Percentiles rank a stretch among this genome's conserved stretches.
Evolutionary conservation across 106 monocot species (phyloP).

Genomic region (Apostasia ramifera): DNA sequence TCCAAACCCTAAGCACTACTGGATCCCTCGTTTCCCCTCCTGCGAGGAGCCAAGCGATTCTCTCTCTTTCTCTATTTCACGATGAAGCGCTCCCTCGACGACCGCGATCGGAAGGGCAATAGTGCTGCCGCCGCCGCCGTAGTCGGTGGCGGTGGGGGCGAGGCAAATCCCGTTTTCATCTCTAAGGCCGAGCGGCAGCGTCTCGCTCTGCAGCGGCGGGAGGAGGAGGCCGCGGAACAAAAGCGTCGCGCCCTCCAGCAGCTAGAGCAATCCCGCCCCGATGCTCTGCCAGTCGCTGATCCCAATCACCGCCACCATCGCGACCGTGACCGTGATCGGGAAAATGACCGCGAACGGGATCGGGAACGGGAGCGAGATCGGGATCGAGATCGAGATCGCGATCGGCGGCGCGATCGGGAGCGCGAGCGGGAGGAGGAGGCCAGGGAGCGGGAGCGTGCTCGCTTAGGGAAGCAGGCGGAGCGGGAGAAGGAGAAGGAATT

Average conservation of each 20-base stretch:
- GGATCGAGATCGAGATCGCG: constrained; percentile 5
- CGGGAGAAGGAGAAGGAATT: constrained; percentile 91
- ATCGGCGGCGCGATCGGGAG: constrained; percentile 18
- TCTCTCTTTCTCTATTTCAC: background rate
- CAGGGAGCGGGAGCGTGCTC: constrained; percentile 25
- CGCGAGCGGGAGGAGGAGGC: constrained; percentile 25
- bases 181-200: constrained; percentile 78
- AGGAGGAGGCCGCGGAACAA: constrained; percentile 46
- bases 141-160: background rate
- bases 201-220: constrained; percentile 81
- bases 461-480: constrained; percentile 69
- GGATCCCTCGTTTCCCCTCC: constrained; percentile 10
- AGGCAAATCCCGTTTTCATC: constrained; percentile 69
- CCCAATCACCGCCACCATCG: constrained; percentile 1
- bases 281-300: background rate
- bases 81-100: constrained; percentile 58
- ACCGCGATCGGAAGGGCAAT: constrained; percentile 11
- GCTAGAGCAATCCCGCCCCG: constrained; percentile 16
- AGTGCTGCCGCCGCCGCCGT: constrained; percentile 13
- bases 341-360: constrained; percentile 30
- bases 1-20: background rate
- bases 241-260: constrained; percentile 50
- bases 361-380: constrained; percentile 33
- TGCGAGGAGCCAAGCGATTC: constrained; percentile 24
- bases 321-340: constrained; percentile 10